Conservation (phyloP, 2,329 filamentous ascomycete species). For the Celoporthe dispersa region DNA sequence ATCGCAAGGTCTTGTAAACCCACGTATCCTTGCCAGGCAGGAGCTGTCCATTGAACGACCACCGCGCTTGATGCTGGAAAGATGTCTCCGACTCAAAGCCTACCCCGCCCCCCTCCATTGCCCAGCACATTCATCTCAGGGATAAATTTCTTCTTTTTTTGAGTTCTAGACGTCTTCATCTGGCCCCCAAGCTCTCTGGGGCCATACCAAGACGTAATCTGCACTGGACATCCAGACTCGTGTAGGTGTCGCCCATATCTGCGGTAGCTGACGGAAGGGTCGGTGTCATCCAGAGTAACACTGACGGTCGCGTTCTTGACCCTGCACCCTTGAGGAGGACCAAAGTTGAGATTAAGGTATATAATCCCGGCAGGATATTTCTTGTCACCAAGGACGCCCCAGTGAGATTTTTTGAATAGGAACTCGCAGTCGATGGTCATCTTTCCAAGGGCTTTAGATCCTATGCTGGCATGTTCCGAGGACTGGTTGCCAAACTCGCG, state of each 20-base stretch:
- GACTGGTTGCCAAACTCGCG: conserved; percentile 16
- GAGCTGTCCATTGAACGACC: conserved; percentile 35
- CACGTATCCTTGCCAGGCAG: conserved; percentile 28
- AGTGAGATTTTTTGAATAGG: conserved; percentile 36
- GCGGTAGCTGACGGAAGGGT: conserved; percentile 27
- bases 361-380: conserved; percentile 35
- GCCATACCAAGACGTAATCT: conserved; percentile 33
- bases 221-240: conserved; percentile 30
- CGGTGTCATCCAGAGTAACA: conserved; percentile 36
- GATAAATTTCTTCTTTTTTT: conserved; percentile 26
- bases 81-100: conserved; percentile 32
- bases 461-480: conserved; percentile 19
- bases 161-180: conserved; percentile 25
- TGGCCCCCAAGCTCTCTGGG: conserved; percentile 34
- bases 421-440: conserved; percentile 37
- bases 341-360: conserved; percentile 37
- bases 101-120: conserved; percentile 33
- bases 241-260: conserved; percentile 5
- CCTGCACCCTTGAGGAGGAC: conserved; percentile 33
- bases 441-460: conserved; percentile 31
- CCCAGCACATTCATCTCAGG: conserved; percentile 33
- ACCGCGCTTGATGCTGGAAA: conserved; percentile 31
- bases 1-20: conserved; percentile 36
- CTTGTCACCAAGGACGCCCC: conserved; percentile 34
- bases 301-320: conserved; percentile 34